Conservation (phyloP, 805 yeast genomes). For the Barnettozyma populi region DNA sequence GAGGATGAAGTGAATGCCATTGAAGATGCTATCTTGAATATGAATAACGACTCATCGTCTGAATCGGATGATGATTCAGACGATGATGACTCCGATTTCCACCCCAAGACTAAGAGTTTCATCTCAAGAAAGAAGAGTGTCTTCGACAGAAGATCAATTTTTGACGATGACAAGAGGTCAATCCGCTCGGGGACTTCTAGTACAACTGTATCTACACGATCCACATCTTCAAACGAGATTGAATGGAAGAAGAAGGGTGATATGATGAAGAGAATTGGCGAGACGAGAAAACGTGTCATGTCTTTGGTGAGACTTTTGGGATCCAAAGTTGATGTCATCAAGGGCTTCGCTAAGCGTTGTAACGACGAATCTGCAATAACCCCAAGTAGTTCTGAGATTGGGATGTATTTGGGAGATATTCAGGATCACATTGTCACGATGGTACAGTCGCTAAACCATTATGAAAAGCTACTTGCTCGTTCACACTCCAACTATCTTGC, state of each 20-base stretch:
- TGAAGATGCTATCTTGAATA: conserved; percentile 81
- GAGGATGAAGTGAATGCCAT: conserved; percentile 94
- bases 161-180: conserved; percentile 19
- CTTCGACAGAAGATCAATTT: conserved; percentile 9
- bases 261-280: conserved; percentile 92
- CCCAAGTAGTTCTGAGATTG: conserved; percentile 72
- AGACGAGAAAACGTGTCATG: conserved; percentile 92
- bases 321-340: conserved; percentile 95
- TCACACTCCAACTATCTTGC: conserved; percentile 96
- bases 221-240: conserved; percentile 37
- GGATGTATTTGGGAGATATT: conserved; percentile 13
- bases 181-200: conserved; percentile 24
- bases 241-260: conserved; percentile 93
- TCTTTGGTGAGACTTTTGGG: conserved; percentile 77
- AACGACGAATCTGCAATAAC: conserved; percentile 79
- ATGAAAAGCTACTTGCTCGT: conserved; percentile 87
- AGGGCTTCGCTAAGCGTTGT: conserved; percentile 89
- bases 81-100: conserved; percentile 23
- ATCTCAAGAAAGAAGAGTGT: conserved; percentile 14
- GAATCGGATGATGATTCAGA: conserved; percentile 22
- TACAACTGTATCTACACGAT: conserved; percentile 27
- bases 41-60: conserved; percentile 56
- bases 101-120: conserved; percentile 2
- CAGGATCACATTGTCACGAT: conserved; percentile 62
- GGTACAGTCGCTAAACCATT: conserved; percentile 93